Evolutionary conservation across 108 stramenopile species (phyloP).

Genomic region (Pelagomonas calceolata): DNA sequence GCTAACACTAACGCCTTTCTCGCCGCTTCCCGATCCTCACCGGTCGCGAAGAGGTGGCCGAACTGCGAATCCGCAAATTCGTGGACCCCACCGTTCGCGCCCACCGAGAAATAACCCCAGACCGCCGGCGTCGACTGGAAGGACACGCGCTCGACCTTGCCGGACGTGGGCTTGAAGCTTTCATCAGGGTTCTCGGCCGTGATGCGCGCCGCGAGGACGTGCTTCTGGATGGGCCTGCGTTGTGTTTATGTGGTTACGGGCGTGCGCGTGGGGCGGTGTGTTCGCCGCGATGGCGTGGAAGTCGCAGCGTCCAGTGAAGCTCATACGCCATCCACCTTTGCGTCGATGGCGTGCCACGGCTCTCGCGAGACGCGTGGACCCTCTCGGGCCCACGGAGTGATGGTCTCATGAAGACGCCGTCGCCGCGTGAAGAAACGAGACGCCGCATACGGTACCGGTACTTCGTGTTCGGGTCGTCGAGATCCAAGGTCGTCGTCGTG

Average conservation of each 20-base stretch:
- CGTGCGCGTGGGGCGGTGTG: no score
- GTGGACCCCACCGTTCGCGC: slow-evolving; percentile 93
- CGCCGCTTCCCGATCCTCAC: slow-evolving; percentile 82
- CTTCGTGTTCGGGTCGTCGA: slow-evolving; percentile 45
- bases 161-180: slow-evolving; percentile 96
- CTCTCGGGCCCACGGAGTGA: no score
- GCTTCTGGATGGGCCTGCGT: no score
- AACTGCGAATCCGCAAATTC: slow-evolving; percentile 97
- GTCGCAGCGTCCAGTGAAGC: no score
- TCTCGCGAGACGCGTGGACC: no score
- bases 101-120: slow-evolving; percentile 96
- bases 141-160: slow-evolving; percentile 89
- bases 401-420: no score
- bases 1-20: slow-evolving; percentile 86
- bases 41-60: slow-evolving; percentile 94
- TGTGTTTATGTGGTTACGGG: no score
- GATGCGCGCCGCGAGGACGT: slow-evolving; percentile 96
- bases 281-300: no score
- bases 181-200: slow-evolving; percentile 98
- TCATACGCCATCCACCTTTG: no score
- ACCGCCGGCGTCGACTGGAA: slow-evolving; percentile 92
- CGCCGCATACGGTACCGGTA: no score
- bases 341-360: no score
- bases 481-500: slow-evolving; percentile 35
- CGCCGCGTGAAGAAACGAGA: no score